Percentiles rank a stretch among this genome's conserved stretches.
Conservation (phyloP, 495 filamentous ascomycete genomes). For the Xylaria longipes region DNA sequence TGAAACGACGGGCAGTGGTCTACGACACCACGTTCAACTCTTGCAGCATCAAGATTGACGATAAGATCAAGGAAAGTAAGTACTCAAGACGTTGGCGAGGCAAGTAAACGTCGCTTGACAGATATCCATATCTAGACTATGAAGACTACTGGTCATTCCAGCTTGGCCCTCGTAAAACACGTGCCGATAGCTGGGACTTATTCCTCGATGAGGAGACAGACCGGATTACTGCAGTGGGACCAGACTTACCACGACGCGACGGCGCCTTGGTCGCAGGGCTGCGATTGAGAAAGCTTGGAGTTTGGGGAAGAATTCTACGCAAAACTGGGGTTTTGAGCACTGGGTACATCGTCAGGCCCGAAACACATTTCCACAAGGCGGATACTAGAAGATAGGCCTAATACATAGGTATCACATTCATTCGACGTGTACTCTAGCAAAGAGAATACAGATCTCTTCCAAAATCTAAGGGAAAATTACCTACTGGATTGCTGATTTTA, state of each 20-base stretch:
- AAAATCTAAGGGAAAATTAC: not conserved
- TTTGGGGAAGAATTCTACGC: slow-evolving; percentile 11
- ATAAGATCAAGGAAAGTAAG: slow-evolving; percentile 12
- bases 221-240: not conserved
- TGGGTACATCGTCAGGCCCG: not conserved
- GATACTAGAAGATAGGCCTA: not conserved
- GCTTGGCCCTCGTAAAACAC: slow-evolving; percentile 5
- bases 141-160: slow-evolving; percentile 15
- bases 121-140: not conserved
- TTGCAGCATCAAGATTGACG: not conserved
- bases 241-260: not conserved
- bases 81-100: not conserved
- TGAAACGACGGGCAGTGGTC: slow-evolving; percentile 7
- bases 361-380: not conserved
- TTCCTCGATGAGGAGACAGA: slow-evolving; percentile 3
- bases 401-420: not conserved
- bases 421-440: not conserved
- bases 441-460: not conserved
- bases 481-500: not conserved
- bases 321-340: not conserved
- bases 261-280: not conserved
- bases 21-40: not conserved
- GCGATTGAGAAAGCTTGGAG: not conserved
- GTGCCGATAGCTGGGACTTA: slow-evolving; percentile 7
- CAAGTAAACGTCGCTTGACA: not conserved